A percentile compares a stretch with the other conserved stretches of the same genome.
Conservation (phyloP, 2,329 filamentous ascomycete genomes). For the Drechslerella stenobrocha region DNA sequence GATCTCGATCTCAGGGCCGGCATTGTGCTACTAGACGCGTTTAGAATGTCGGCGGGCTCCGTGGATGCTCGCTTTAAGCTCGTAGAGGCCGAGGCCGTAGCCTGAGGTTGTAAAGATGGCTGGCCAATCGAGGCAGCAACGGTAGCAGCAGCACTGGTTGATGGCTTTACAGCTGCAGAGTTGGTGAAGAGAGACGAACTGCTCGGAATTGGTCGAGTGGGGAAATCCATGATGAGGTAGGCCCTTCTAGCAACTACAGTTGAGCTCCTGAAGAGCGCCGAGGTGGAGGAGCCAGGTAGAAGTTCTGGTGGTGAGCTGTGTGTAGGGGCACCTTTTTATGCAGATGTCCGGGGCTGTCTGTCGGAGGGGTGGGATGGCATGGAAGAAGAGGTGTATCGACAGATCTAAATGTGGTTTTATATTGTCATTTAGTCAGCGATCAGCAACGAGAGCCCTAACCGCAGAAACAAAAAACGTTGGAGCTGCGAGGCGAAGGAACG, state of each 20-base stretch:
- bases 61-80: conserved; percentile 44
- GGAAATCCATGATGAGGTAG: conserved; percentile 42
- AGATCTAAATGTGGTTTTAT: conserved; percentile 23
- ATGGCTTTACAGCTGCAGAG: conserved; percentile 31
- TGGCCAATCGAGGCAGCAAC: conserved; percentile 6
- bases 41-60: conserved; percentile 32
- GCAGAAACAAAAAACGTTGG: conserved; percentile 5
- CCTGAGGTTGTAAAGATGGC: conserved; percentile 27
- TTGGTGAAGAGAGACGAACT: conserved; percentile 33
- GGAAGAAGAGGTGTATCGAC: conserved; percentile 2
- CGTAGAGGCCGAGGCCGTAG: conserved; percentile 19
- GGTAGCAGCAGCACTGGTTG: conserved; percentile 10
- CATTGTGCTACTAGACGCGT: conserved; percentile 40
- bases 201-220: conserved; percentile 39
- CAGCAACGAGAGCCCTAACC: conserved; percentile 12
- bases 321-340: conserved; percentile 1
- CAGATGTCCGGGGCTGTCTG: conserved; percentile 5
- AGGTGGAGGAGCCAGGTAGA: conserved; percentile 1
- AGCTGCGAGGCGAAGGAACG: conserved; percentile 5
- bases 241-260: neutral
- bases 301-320: conserved; percentile 1
- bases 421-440: conserved; percentile 11
- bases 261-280: conserved; percentile 16
- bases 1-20: conserved; percentile 39
- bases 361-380: conserved; percentile 18